These are phyloP conservation scores for Aspergillus fumigatus DNA, from an alignment of 2,329 filamentous ascomycete genomes.

Conservation along the genomic window DNA sequence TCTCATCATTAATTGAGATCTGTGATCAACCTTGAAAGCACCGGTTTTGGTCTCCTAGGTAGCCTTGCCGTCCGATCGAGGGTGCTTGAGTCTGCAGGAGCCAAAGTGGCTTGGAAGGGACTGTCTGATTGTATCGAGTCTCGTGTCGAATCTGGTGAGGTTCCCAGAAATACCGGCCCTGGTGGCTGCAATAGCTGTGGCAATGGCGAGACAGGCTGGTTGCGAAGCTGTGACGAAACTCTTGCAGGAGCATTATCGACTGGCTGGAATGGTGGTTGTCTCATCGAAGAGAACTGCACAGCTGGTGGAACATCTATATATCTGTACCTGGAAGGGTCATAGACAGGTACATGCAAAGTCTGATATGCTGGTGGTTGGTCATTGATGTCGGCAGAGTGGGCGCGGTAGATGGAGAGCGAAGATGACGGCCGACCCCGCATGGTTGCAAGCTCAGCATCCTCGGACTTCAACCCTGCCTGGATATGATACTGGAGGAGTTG, in stretches of 20 bases:
- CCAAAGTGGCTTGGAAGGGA: not conserved
- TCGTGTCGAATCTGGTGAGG: not conserved
- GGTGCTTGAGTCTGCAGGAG: not conserved
- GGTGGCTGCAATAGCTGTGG: not conserved
- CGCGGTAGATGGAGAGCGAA: slow-evolving; percentile 1
- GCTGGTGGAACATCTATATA: slow-evolving; percentile 4
- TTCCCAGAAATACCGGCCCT: not conserved
- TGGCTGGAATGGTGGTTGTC: not conserved
- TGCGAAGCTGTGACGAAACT: not conserved
- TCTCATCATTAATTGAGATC: slow-evolving; percentile 21
- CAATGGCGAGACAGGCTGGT: not conserved
- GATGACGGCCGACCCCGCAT: slow-evolving; percentile 6
- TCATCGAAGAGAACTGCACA: not conserved
- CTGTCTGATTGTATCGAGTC: not conserved
- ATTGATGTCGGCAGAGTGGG: slow-evolving; percentile 3
- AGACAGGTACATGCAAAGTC: slow-evolving; percentile 21
- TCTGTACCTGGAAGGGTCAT: slow-evolving; percentile 32
- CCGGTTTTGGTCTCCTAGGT: slow-evolving; percentile 28
- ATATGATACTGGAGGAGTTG: slow-evolving; percentile 9
- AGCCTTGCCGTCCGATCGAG: slow-evolving; percentile 6
- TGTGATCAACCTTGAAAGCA: slow-evolving; percentile 33
- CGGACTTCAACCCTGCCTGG: not conserved
- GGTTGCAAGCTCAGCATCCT: slow-evolving; percentile 4
- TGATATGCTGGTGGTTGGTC: slow-evolving; percentile 26
- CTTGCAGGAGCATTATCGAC: not conserved